A percentile compares a stretch with the other conserved stretches of the same genome.
Evolutionary conservation across 2,329 filamentous ascomycete genomes (phyloP).

Genomic region (Colletotrichum sp.): DNA sequence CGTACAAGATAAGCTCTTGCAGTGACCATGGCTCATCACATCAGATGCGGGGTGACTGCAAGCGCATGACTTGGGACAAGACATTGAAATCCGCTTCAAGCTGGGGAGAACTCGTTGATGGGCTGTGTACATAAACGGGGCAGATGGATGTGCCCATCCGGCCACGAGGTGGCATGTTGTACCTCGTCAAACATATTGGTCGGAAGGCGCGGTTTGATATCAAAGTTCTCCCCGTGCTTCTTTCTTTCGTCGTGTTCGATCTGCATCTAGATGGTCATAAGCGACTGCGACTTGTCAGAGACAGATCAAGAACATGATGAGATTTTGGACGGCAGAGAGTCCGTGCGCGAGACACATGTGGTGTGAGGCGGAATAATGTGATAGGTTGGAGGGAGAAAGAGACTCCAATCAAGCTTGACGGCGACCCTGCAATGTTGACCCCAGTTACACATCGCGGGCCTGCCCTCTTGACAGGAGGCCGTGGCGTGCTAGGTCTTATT

Average conservation of each 20-base stretch:
- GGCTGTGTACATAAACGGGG: neutral
- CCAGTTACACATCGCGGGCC: conserved; percentile 2
- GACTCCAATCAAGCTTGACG: neutral
- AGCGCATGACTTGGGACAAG: neutral
- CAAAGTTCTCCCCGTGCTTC: neutral
- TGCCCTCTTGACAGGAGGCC: conserved; percentile 5
- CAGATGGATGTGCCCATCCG: neutral
- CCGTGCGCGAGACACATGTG: conserved; percentile 1
- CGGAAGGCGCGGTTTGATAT: neutral
- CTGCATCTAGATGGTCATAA: conserved; percentile 1
- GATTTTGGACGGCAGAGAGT: neutral
- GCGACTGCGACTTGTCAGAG: conserved; percentile 1
- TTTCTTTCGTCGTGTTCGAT: neutral
- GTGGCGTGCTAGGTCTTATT: conserved; percentile 8
- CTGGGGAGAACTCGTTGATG: neutral
- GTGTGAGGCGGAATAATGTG: neutral
- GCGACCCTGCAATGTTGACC: neutral
- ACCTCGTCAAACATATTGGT: neutral
- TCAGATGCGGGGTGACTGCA: neutral
- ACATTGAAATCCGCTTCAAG: neutral
- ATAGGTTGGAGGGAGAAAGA: neutral
- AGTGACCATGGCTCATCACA: neutral
- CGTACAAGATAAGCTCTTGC: neutral
- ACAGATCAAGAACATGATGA: neutral
- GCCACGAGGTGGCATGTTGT: neutral